Base-by-base conservation (phyloP, 306 rosid species). In the Rubus idaeus region DNA sequence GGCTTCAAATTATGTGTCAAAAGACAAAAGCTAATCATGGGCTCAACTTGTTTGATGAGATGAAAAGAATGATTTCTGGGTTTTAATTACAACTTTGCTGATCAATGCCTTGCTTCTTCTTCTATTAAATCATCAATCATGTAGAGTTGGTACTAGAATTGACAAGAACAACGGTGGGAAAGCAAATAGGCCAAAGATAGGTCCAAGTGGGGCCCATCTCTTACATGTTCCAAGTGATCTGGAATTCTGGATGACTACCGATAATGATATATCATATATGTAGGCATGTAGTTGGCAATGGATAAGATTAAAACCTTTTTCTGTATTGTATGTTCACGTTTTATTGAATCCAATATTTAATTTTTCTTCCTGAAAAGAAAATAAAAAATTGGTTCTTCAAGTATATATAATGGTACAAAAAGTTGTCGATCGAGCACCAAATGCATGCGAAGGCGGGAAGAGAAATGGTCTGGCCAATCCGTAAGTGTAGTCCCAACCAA, bases 391-490 rank as follows among this genome's bases (percentile, higher is more conserved):
- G 37, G 39, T 23, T 26, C 57, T 47, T 47, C 2, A 68, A 46
- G 56, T 46, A 12, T 21, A 23, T 12, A 39, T 47, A 57, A 61
- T 61, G 9, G 44, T 35, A 35, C n/a, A 1, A 8, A 40, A 18
- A 40, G 23, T 17, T 20, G 42, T 35, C 5, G 18, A 58, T 35
- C 3, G 18, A 21, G 44, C 53, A 6, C 58, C 66, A 56, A 76
- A 77, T 64, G 71, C 50, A 80, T 64, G 71, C 50, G 37, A 50
- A 84, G 80, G 80, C 45, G 9, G 55, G 83, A 75, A 67, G 55
- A 78, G 81, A 81, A 78, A 87, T 88, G 93, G 67, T 73, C 82
- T 85, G 87, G 88, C 79, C 79, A 79, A 88, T 84, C 74, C 77
- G 97, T 90, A 71, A 87, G 91, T 79, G 23, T 66, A n/a, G 39